Evolutionary conservation across 2,329 filamentous ascomycete species (phyloP).

Genomic region (Polytolypa hystricis): DNA sequence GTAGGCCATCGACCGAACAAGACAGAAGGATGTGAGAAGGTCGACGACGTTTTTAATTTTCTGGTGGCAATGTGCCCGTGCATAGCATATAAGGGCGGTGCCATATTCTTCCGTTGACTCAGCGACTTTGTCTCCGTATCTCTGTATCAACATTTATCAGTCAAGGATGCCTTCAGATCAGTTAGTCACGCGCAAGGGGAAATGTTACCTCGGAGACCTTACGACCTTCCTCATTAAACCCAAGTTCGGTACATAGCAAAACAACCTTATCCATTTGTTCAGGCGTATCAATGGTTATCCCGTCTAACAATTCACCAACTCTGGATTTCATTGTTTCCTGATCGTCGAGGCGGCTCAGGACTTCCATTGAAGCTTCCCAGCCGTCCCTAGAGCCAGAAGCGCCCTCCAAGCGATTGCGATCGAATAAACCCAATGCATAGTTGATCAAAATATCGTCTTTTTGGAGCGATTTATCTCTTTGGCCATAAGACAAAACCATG

Average conservation of each 20-base stretch:
- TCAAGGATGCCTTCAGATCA: no score
- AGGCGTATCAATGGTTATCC: conserved; percentile 60
- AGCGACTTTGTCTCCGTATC: conserved; percentile 69
- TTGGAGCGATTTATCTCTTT: conserved; percentile 51
- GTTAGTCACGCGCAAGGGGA: no score
- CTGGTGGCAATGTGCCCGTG: conserved; percentile 63
- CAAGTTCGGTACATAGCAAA: conserved; percentile 63
- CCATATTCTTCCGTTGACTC: conserved; percentile 68
- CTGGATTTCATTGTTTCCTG: conserved; percentile 58
- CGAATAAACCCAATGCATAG: conserved; percentile 58
- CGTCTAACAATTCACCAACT: conserved; percentile 61
- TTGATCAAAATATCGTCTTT: conserved; percentile 69
- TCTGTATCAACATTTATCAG: conserved; percentile 46
- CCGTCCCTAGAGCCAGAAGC: conserved; percentile 48
- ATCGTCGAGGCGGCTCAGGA: conserved; percentile 72
- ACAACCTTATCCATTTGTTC: conserved; percentile 72
- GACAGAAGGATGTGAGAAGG: conserved; percentile 73
- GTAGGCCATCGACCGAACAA: conserved; percentile 73
- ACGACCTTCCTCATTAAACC: conserved; percentile 66
- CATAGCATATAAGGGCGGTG: conserved; percentile 80
- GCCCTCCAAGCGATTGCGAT: conserved; percentile 24
- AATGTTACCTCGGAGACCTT: conserved; percentile 70
- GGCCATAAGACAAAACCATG: conserved; percentile 64
- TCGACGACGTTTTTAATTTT: conserved; percentile 81
- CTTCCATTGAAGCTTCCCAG: conserved; percentile 80